Evolutionary conservation across 2,329 filamentous ascomycete species (phyloP), one percentile per base, ranked within the genome.

Genomic region (Neofusicoccum laricinum): DNA sequence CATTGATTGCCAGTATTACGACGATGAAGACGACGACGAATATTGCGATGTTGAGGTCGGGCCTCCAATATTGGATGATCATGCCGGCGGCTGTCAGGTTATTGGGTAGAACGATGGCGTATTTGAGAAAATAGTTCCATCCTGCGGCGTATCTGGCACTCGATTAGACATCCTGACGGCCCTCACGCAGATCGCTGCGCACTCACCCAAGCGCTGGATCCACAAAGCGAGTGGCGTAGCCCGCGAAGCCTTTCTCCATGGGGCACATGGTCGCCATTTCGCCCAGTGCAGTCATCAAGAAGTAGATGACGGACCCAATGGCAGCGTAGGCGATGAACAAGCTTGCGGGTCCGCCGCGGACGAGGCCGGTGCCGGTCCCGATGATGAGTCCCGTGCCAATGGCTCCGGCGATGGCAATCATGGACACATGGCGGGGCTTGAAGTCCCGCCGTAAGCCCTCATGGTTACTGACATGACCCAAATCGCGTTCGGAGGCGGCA

Each of bases 241-340:
- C 84, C 25, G 90, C 90, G 73, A 93, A 93, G 45, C 89, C 88
- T 65, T 90, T 91, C 21, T 89, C 81, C 41, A 93, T 87, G 5
- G 92, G 92, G 21, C 93, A 87, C 69, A 88, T 91, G 6, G 90
- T 88, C 11, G 90, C 88, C 83, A 95, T 89, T 78, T 96, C 84
- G 59, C 81, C 81, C 32, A 85, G 75, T 41, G 81, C 82, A 66
- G 73, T 72, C 88, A 94, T 93, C 76, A 93, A 87, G 2, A 87
- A 88, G 80, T 85, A 93, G 50, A 94, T 85, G 65, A 93, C 85
- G 14, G 85, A 81, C 59, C 90, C 91, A 71, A 93, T 72, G 51
- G 82, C 76, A 41, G 72, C 68, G 67, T 80, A 82, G 40, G 79
- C 80, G 59, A 82, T 71, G 25, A 84, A 72, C 19, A 81, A 75